Conservation (phyloP, 305 asterid species). For the Fraxinus dipetala region DNA sequence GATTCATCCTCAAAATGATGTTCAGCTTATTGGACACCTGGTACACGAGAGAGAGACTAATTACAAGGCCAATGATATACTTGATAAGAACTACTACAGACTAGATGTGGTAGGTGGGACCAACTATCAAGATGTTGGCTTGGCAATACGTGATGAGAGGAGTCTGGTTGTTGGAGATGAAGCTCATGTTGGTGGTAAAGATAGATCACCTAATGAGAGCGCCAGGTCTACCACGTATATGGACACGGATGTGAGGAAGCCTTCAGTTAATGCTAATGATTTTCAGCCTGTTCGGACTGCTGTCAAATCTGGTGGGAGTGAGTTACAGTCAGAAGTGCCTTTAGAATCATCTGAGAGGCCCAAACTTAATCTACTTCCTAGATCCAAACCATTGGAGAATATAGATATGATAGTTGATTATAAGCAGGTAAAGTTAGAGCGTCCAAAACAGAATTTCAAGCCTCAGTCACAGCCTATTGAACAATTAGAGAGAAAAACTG, state of each 20-base stretch:
- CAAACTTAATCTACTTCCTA: conserved; percentile 78
- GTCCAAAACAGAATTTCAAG: conserved; percentile 68
- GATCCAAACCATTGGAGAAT: conserved; percentile 78
- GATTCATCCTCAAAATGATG: conserved; percentile 42
- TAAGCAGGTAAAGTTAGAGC: conserved; percentile 60
- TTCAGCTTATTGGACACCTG: conserved; percentile 35
- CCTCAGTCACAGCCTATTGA: conserved; percentile 60
- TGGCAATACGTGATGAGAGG: conserved; percentile 46
- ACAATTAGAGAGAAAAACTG: conserved; percentile 46
- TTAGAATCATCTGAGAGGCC: conserved; percentile 64
- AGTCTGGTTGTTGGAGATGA: conserved; percentile 49
- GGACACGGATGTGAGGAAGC: conserved; percentile 46
- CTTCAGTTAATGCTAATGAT: conserved; percentile 31
- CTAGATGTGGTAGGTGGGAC: conserved; percentile 34
- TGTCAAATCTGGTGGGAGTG: conserved; percentile 44
- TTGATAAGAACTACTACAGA: conserved; percentile 33
- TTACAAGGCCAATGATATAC: conserved; percentile 26
- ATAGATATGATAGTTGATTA: conserved; percentile 39
- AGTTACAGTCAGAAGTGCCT: conserved; percentile 38
- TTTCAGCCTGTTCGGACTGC: conserved; percentile 29
- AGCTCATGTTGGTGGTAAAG: conserved; percentile 40
- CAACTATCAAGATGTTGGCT: conserved; percentile 34
- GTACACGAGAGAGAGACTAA: conserved; percentile 39
- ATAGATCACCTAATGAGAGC: conserved; percentile 42
- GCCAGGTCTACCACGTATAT: conserved; percentile 29